Evolutionary conservation across 306 rosid genomes (phyloP), one percentile per base, ranked within the genome.

Genomic region (Adenanthera pavonina): DNA sequence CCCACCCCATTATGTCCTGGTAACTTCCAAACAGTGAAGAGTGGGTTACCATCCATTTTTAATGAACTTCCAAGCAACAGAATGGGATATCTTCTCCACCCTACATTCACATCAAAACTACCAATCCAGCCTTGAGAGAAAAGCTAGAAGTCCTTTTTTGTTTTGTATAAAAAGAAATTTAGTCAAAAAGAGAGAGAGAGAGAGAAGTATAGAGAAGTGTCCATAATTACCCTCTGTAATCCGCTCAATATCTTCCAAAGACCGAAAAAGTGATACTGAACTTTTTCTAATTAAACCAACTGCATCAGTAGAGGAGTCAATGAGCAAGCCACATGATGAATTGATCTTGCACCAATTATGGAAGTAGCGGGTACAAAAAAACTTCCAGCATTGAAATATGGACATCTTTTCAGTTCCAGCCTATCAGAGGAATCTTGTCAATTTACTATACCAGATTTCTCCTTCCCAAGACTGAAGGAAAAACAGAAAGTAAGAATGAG

Each of bases 291-390:
- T 87, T 83, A 95, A 82, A 77, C 97, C 97, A 82, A 95, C 87
- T 30, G 88, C 87, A 62, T 74, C 91, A 1, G 88, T 47, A 59
- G 88, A 80, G 82, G 84, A 83, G 81, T 92, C 99, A 73, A 93
- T 83, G 86, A 91, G 86, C 75, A 95, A 88, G 75, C 94, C 91
- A 81, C 89, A 86, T 20, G 86, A 81, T 25, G 89, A 89, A 84
- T 95, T 95, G 90, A 83, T 88, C 89, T 84, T 92, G 92, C 99
- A 87, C 99, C 99, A 95, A 75, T 93, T 88, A 68, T 85, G 89
- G 88, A 89, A 90, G 84, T 93, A 93, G 71, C 84, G 89, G 40
- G 89, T 51, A 74, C 88, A 91, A 80, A 93, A 93, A 61, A 46
- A 86, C 82, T 89, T 95, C 98, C 99, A 95, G 84, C 96, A 87